phyloP scores from a whole-genome alignment of 495 filamentous ascomycete genomes.

The Podospora sp. region DNA sequence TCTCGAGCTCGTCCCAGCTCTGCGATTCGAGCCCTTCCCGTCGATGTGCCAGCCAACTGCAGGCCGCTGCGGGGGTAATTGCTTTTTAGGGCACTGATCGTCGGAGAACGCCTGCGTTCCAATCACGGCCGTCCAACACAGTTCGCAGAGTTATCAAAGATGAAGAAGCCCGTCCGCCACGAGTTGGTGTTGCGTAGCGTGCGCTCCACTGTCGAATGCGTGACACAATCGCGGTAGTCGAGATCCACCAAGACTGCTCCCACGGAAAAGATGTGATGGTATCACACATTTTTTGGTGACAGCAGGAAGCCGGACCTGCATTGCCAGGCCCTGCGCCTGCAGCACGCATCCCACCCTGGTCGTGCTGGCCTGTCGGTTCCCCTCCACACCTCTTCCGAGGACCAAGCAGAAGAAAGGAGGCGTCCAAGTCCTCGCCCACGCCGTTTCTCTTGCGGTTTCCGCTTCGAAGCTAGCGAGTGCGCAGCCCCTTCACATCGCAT shows the following conservation, averaged over 20 bases:
- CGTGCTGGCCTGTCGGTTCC: conserved; percentile 8
- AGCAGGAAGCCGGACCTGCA: conserved; percentile 22
- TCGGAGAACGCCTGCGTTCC: conserved; percentile 2
- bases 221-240: background rate
- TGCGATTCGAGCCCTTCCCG: conserved; percentile 19
- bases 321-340: conserved; percentile 19
- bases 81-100: conserved; percentile 22
- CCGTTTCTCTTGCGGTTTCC: conserved; percentile 1
- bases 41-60: conserved; percentile 15
- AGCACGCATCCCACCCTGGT: conserved; percentile 10
- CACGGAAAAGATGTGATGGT: conserved; percentile 10
- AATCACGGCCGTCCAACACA: background rate
- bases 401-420: conserved; percentile 15
- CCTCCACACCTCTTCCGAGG: conserved; percentile 8
- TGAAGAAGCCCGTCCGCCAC: conserved; percentile 8
- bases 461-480: background rate
- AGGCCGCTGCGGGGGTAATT: conserved; percentile 21
- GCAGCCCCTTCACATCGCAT: conserved; percentile 9
- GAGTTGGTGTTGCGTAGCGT: conserved; percentile 8
- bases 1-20: conserved; percentile 19
- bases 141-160: background rate
- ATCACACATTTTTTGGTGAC: conserved; percentile 17
- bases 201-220: background rate
- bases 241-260: background rate
- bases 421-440: background rate